Conservation (phyloP, 2,329 filamentous ascomycete genomes). For the Aspergillus pseudotamarii region DNA sequence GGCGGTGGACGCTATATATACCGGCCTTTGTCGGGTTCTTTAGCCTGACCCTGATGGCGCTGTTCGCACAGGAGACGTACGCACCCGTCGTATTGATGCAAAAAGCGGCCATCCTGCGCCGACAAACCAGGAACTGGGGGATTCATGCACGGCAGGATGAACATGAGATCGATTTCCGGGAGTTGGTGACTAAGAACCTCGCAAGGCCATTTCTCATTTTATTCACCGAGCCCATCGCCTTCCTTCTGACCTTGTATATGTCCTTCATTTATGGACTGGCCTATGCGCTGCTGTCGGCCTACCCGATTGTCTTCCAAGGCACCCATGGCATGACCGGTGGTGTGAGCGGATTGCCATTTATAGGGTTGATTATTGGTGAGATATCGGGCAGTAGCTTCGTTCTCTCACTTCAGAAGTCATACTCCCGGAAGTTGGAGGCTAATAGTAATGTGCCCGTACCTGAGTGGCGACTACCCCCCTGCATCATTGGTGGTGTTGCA, state of each 20-base stretch:
- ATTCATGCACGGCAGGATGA: constrained; percentile 27
- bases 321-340: constrained; percentile 21
- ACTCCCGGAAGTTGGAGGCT: constrained; percentile 19
- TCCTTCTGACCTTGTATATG: constrained; percentile 29
- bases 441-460: constrained; percentile 25
- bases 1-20: constrained; percentile 55
- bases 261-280: constrained; percentile 27
- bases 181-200: constrained; percentile 24
- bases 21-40: constrained; percentile 54
- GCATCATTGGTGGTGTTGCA: constrained; percentile 22
- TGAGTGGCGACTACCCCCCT: constrained; percentile 28
- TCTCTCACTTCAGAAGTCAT: constrained; percentile 19
- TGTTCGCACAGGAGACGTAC: constrained; percentile 57
- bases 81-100: constrained; percentile 39
- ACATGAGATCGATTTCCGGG: constrained; percentile 21
- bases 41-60: constrained; percentile 33
- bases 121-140: constrained; percentile 26
- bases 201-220: constrained; percentile 25
- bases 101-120: constrained; percentile 23
- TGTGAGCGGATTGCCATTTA: constrained; percentile 21
- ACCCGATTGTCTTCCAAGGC: constrained; percentile 24
- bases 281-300: constrained; percentile 25
- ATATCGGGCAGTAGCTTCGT: constrained; percentile 21
- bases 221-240: constrained; percentile 28
- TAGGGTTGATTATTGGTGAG: constrained; percentile 25